Conservation (phyloP, 805 yeast species). For the Monosporozyma aquatica region DNA sequence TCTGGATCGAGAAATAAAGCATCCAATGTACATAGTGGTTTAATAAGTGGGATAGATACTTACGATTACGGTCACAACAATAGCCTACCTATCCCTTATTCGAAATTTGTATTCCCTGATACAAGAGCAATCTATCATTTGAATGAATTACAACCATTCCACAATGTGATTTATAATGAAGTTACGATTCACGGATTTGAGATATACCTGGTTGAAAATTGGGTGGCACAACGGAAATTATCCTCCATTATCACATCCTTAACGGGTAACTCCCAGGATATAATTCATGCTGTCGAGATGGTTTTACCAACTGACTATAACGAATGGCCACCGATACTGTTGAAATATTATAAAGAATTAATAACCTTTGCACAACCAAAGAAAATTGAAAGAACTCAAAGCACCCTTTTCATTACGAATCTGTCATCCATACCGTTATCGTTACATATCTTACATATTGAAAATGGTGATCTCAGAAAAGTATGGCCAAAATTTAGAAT, state of each 20-base stretch:
- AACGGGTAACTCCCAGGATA: slow-evolving; percentile 71
- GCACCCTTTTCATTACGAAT: slow-evolving; percentile 69
- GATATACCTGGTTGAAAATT: slow-evolving; percentile 86
- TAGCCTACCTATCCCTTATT: neutral
- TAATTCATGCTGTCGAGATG: slow-evolving; percentile 51
- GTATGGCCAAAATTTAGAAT: slow-evolving; percentile 54
- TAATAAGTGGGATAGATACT: neutral
- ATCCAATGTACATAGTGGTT: neutral
- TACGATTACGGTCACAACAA: slow-evolving; percentile 2
- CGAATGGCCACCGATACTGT: slow-evolving; percentile 37
- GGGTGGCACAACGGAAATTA: slow-evolving; percentile 71
- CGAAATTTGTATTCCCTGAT: slow-evolving; percentile 45
- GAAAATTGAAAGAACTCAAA: slow-evolving; percentile 46
- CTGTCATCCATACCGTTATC: slow-evolving; percentile 72
- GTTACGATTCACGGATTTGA: slow-evolving; percentile 66
- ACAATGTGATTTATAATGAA: slow-evolving; percentile 37
- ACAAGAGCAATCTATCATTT: slow-evolving; percentile 43
- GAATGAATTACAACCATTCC: slow-evolving; percentile 33
- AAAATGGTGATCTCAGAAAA: slow-evolving; percentile 44
- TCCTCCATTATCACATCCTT: slow-evolving; percentile 71
- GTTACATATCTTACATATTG: slow-evolving; percentile 61
- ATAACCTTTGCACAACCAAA: slow-evolving; percentile 59
- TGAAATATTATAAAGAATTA: slow-evolving; percentile 57
- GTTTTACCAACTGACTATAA: slow-evolving; percentile 35
- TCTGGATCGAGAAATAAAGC: neutral